Evolutionary conservation across 306 rosid species (phyloP), one percentile per base, ranked within the genome.

Genomic region (Vigna angularis): DNA sequence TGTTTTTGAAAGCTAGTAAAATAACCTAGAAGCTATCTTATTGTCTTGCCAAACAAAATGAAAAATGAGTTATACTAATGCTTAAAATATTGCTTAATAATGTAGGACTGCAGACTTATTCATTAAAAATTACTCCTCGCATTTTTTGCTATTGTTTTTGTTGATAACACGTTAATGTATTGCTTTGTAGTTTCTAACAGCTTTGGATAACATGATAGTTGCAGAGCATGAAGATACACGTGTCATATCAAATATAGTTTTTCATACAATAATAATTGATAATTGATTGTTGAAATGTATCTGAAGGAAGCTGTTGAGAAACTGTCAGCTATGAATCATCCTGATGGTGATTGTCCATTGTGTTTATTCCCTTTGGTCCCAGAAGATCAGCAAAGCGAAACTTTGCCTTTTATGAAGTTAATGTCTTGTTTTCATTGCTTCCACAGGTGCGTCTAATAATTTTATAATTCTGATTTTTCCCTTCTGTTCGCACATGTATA

Each of bases 361-460:
- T 91, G 98, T 81, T 85, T 93, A 83, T 67, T 74, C 79, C 91
- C 97, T 22, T 79, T 93, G 88, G 87, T 93, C 52, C 52, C 81
- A 10, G 90, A 84, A 42, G 88, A 84, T 47, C 89, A 84, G 66
- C 79, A 89, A 64, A 76, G 71, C 38, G 81, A 78, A 53, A 83
- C 36, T 11, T 81, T 84, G 80, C 94, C 93, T 53, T 93, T 89
- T 72, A 91, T 89, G 97, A 93, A 93, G 86, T 81, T 93, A 75
- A 89, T 91, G 98, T 93, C 98, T 59, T 93, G 98, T 78, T 91
- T 93, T 80, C 98, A 93, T 79, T 93, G 98, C 80, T 91, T 91
- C 77, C 97, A 91, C 87, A 84, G 97, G 98, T 89, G 49, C 14
- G 32, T 66, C 53, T 34, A 13, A 68, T 52, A 63, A 55, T 8